phyloP scores from a whole-genome alignment of 23 red algal species.

The Gracilaria gracilis region DNA sequence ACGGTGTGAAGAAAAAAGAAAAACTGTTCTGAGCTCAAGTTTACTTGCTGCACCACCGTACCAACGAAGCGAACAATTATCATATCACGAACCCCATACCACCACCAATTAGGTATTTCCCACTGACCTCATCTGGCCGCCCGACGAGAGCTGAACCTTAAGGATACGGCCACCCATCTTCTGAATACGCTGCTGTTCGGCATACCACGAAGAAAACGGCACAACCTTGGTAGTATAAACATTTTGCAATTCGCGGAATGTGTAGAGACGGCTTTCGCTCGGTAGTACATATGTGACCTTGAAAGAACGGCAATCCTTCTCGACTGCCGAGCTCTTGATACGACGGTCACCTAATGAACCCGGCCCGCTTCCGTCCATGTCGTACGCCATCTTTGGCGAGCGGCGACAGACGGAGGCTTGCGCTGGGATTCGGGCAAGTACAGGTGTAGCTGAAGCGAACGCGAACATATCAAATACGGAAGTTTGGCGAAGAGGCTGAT shows the following conservation, averaged over 20 bases:
- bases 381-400: constrained; percentile 80
- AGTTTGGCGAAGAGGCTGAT: not conserved
- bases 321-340: constrained; percentile 90
- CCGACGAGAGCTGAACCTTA: constrained; percentile 93
- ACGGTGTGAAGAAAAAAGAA: not conserved
- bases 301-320: constrained; percentile 89
- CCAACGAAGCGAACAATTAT: not conserved
- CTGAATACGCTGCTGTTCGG: constrained; percentile 99
- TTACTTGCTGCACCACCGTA: not conserved
- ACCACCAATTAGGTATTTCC: constrained; percentile 72
- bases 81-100: not conserved
- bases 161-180: constrained; percentile 98
- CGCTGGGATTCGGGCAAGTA: not conserved
- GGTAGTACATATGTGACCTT: constrained; percentile 93
- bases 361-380: constrained; percentile 89
- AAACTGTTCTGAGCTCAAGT: constrained; percentile 32
- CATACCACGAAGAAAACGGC: constrained; percentile 97
- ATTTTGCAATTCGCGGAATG: constrained; percentile 94
- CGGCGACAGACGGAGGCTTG: constrained; percentile 19
- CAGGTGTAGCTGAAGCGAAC: constrained; percentile 1
- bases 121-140: constrained; percentile 81
- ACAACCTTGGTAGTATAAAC: constrained; percentile 95
- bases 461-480: not conserved
- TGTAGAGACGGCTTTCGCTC: constrained; percentile 81
- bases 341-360: constrained; percentile 60